Conservation (phyloP, 257 asterid genomes). For the Solanum ahanhuiri region DNA sequence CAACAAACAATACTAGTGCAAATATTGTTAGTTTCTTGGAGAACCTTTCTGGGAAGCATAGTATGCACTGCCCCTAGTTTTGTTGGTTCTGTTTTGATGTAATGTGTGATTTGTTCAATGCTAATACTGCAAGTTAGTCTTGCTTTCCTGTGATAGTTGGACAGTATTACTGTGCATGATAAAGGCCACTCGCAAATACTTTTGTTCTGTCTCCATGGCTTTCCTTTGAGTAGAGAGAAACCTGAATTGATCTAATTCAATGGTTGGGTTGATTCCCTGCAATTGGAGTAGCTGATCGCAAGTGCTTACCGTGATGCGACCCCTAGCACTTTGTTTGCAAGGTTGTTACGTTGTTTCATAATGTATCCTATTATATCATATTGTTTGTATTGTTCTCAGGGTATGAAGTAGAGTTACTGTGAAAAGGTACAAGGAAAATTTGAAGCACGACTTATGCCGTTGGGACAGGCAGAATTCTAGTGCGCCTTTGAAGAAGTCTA, state of each 20-base stretch:
- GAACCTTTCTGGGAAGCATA: neutral
- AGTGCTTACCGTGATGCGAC: neutral
- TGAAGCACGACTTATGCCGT: too few relatives aligned
- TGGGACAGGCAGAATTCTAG: neutral
- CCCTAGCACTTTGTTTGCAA: too few relatives aligned
- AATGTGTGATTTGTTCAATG: neutral
- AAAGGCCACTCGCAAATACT: neutral
- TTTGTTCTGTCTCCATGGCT: neutral
- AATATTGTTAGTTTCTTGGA: neutral
- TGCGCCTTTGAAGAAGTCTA: neutral
- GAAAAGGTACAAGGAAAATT: too few relatives aligned
- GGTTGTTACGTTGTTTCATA: too few relatives aligned
- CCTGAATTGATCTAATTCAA: neutral
- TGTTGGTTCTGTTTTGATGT: neutral
- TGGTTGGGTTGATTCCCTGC: neutral
- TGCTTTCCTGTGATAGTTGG: neutral
- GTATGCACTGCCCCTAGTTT: neutral
- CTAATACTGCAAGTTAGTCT: neutral
- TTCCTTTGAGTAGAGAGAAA: neutral
- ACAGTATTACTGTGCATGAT: too few relatives aligned
- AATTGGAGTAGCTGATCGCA: neutral
- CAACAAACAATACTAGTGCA: neutral
- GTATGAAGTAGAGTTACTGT: too few relatives aligned
- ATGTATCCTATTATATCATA: too few relatives aligned
- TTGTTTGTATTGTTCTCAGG: too few relatives aligned